Evolutionary conservation across 441 rosid species (phyloP), one percentile per base, ranked within the genome.

Genomic region (Sinapis alba): DNA sequence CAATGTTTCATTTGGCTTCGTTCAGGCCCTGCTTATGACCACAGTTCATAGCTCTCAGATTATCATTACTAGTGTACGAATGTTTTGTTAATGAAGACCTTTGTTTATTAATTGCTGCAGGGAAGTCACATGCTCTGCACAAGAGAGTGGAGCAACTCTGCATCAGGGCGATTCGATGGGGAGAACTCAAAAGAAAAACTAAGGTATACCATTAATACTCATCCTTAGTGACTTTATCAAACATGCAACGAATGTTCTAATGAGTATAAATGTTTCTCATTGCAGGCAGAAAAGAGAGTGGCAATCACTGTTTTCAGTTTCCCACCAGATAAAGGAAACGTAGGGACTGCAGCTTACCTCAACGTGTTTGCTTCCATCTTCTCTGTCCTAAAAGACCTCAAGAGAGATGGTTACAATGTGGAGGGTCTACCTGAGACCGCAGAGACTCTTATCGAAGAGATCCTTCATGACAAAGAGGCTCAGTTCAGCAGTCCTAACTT

Each of bases 101-200:
- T 16, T 21, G 70, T 24, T 24, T 16, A 62, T 54, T 28, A 34
- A 36, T 81, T 71, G 57, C 45, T 84, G 76, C 90, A 96, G 99
- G 99, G 21, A 96, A 96, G 84, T 92, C 98, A 7, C 99, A 96
- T 84, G 99, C 99, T 79, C 97, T 96, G 68, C 99, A 96, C 89
- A 96, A 88, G 88, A 90, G 99, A 84, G 97, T 96, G 51, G 99
- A 96, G 80, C 99, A 96, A 85, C 97, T 96, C 63, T 96, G 99
- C 82, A 96, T 88, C 67, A 83, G 98, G 65, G 97, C 99, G 7
- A 91, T 96, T 83, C 87, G 87, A 83, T 96, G 99, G 99, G 99
- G 83, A n/a, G 94, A 91, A 69, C 85, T 96, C 77, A 96, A 87
- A 78, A 91, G 94, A 75, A 96, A 96, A 83, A 62, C 92, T 10